A percentile compares a stretch with the other conserved stretches of the same genome.
Conservation (phyloP, 202 grass and related monocot genomes). For the Zizania palustris region DNA sequence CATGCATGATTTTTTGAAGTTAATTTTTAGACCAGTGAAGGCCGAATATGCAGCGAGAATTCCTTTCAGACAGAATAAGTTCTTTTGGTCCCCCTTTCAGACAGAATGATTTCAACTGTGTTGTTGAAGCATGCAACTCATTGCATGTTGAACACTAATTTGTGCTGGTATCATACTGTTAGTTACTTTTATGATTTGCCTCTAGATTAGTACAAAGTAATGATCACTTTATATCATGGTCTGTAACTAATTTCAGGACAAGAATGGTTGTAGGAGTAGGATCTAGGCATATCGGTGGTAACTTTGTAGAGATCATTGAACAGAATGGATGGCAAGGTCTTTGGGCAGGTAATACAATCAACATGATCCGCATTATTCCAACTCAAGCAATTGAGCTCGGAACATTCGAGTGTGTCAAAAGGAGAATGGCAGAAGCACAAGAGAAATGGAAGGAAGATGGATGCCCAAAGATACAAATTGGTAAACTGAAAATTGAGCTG, state of each 20-base stretch:
- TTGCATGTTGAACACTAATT: neutral
- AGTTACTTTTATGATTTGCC: neutral
- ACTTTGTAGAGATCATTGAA: slow-evolving; percentile 73
- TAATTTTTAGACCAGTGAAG: too few species aligned
- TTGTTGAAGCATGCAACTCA: slow-evolving; percentile 11
- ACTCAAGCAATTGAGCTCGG: slow-evolving; percentile 87
- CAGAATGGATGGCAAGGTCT: slow-evolving; percentile 87
- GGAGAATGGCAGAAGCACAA: slow-evolving; percentile 65
- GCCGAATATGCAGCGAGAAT: too few species aligned
- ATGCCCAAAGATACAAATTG: slow-evolving; percentile 61
- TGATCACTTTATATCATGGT: slow-evolving; percentile 26
- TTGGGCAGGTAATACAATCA: slow-evolving; percentile 89
- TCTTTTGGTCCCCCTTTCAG: too few species aligned
- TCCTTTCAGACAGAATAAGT: too few species aligned
- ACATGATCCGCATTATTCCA: slow-evolving; percentile 92
- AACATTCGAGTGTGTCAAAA: slow-evolving; percentile 86
- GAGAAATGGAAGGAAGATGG: slow-evolving; percentile 72
- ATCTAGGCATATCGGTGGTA: slow-evolving; percentile 72
- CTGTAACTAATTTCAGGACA: slow-evolving; percentile 62
- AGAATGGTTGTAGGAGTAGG: slow-evolving; percentile 97
- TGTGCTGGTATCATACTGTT: slow-evolving; percentile 1
- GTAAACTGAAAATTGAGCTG: slow-evolving; percentile 54
- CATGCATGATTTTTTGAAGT: too few species aligned
- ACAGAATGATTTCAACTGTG: too few species aligned
- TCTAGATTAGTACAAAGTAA: slow-evolving; percentile 19